Evolutionary conservation across 192 early-diverging fungal genomes (phyloP).

Genomic region (Pilobolus umbonatus): DNA sequence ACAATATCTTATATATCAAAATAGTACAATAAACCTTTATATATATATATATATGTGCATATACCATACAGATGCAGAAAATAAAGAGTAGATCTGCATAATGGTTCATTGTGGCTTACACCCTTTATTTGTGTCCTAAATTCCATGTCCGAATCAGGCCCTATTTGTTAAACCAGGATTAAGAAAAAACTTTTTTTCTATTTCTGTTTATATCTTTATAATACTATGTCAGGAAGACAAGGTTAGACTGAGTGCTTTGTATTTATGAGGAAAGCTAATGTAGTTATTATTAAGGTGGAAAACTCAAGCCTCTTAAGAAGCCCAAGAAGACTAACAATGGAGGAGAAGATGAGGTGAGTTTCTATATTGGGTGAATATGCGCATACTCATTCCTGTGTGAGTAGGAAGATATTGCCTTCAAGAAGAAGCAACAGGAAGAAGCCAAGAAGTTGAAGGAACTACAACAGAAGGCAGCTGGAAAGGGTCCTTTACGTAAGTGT

Average conservation of each 20-base stretch:
- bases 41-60: no score
- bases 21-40: no score
- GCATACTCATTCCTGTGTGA: not conserved
- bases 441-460: conserved; percentile 72
- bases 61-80: no score
- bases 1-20: no score
- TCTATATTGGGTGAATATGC: no score
- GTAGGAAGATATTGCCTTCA: conserved; percentile 70
- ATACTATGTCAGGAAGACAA: conserved; percentile 57
- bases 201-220: no score
- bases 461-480: conserved; percentile 59
- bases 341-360: conserved; percentile 52
- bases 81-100: no score
- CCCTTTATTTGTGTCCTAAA: no score
- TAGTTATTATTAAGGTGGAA: conserved; percentile 54
- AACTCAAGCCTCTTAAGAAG: conserved; percentile 85
- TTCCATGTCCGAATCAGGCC: no score
- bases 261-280: not conserved
- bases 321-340: conserved; percentile 67
- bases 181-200: no score
- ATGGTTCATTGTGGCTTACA: no score
- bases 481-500: conserved; percentile 55
- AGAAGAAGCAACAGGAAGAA: conserved; percentile 77
- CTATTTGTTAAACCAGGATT: no score
- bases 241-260: conserved; percentile 25